A percentile compares a stretch with the other conserved stretches of the same genome.
These are phyloP conservation scores for Magnolia kwangsiensis DNA, from an alignment of 164 flowering plant species.

Conservation along the genomic window DNA sequence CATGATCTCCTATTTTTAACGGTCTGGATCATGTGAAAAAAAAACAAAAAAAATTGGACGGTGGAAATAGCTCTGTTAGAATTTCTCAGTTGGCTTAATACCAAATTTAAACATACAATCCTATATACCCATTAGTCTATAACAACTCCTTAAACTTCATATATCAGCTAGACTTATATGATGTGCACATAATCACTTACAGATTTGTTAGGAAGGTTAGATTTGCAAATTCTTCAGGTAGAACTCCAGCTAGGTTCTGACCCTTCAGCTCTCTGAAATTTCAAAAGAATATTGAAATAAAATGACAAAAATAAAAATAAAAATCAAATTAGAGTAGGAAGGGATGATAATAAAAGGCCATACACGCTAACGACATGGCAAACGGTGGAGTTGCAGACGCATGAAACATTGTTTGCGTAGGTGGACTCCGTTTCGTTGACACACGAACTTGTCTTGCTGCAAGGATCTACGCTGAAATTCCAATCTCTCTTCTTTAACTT, in stretches of 20 bases:
- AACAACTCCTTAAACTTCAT: no score
- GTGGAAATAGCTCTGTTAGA: no score
- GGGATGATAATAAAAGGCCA: background rate
- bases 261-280: constrained; percentile 5
- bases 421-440: no score
- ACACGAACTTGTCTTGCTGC: background rate
- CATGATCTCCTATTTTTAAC: no score
- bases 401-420: background rate
- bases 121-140: no score
- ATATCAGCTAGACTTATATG: no score
- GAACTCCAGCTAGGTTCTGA: constrained; percentile 2
- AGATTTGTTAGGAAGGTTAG: background rate
- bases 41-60: no score
- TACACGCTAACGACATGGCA: background rate
- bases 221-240: constrained; percentile 8
- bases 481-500: background rate
- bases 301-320: no score
- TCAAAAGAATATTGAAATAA: background rate
- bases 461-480: background rate
- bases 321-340: no score
- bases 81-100: no score
- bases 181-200: background rate
- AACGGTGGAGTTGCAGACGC: background rate
- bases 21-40: no score
- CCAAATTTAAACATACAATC: no score